Evolutionary conservation across 2,329 filamentous ascomycete species (phyloP).

Genomic region (Cladosporium oxysporum): DNA sequence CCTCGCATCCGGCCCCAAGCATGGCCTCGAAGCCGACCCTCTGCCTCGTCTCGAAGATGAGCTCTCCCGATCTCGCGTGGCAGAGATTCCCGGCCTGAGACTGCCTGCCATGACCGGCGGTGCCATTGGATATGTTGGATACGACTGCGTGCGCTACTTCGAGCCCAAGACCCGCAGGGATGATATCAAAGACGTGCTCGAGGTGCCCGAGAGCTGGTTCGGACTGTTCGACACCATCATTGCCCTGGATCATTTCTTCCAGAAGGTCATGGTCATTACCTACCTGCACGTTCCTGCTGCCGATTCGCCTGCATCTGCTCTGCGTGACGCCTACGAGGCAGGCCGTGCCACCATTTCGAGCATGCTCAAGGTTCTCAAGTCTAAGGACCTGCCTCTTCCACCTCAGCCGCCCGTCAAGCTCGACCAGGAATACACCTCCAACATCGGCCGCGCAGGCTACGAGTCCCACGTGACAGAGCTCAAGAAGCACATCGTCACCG

Average conservation of each 20-base stretch:
- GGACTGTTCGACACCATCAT: slow-evolving; percentile 96
- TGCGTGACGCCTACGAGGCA: slow-evolving; percentile 70
- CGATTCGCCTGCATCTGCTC: slow-evolving; percentile 42
- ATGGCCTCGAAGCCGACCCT: slow-evolving; percentile 82
- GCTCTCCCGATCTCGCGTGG: slow-evolving; percentile 75
- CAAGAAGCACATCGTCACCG: slow-evolving; percentile 86
- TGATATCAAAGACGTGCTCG: slow-evolving; percentile 76
- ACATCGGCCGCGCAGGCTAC: slow-evolving; percentile 86
- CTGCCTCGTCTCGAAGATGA: slow-evolving; percentile 80
- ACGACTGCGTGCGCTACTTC: slow-evolving; percentile 97
- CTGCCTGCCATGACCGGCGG: slow-evolving; percentile 88
- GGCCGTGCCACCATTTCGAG: slow-evolving; percentile 65
- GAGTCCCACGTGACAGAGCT: slow-evolving; percentile 82
- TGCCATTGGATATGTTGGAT: slow-evolving; percentile 94
- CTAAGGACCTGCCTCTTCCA: slow-evolving; percentile 67
- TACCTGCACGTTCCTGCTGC: slow-evolving; percentile 69
- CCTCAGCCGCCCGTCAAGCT: slow-evolving; percentile 71
- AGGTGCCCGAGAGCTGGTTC: slow-evolving; percentile 91
- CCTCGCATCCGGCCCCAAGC: slow-evolving; percentile 81
- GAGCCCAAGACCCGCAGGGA: slow-evolving; percentile 92
- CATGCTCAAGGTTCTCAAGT: slow-evolving; percentile 70
- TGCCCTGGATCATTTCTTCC: slow-evolving; percentile 92
- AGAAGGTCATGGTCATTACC: slow-evolving; percentile 89
- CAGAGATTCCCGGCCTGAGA: slow-evolving; percentile 76
- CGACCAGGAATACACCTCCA: slow-evolving; percentile 81